Percentiles rank a stretch among this genome's conserved stretches.
phyloP scores from a whole-genome alignment of 164 flowering plant genomes.

The Pachysandra terminalis region DNA sequence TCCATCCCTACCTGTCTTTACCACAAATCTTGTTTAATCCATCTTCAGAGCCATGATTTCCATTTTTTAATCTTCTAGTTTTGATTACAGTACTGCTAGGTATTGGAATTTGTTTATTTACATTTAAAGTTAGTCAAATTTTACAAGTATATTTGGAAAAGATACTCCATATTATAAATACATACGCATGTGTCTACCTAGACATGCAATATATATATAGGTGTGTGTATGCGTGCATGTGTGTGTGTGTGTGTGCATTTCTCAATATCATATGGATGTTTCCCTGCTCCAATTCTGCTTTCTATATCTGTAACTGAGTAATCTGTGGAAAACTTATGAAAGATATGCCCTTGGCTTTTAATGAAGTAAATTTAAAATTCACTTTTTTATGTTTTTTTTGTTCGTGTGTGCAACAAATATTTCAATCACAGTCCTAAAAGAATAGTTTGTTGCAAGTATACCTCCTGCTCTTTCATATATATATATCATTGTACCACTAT shows the following conservation, averaged over 20 bases:
- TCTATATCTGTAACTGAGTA: background rate
- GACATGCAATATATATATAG: too few species aligned
- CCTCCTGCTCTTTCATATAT: background rate
- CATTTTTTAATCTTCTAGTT: background rate
- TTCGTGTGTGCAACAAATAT: background rate
- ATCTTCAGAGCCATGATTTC: background rate
- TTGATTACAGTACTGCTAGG: background rate
- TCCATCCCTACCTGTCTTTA: background rate
- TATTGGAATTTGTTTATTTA: too few species aligned
- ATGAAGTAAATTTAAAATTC: too few species aligned
- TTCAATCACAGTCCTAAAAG: background rate
- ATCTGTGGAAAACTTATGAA: background rate
- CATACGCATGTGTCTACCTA: too few species aligned
- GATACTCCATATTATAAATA: too few species aligned
- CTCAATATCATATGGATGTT: background rate
- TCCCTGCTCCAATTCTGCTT: background rate
- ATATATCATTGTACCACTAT: too few species aligned
- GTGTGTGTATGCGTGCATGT: too few species aligned
- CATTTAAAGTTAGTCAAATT: too few species aligned
- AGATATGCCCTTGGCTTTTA: too few species aligned
- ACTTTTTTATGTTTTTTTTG: too few species aligned
- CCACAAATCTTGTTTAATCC: background rate
- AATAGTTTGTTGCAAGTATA: background rate
- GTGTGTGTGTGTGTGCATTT: too few species aligned
- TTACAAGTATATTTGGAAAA: too few species aligned